Evolutionary conservation across 1,139 yeast species (phyloP), one percentile per base, ranked within the genome.

Genomic region (Saccharomyces hybrid): DNA sequence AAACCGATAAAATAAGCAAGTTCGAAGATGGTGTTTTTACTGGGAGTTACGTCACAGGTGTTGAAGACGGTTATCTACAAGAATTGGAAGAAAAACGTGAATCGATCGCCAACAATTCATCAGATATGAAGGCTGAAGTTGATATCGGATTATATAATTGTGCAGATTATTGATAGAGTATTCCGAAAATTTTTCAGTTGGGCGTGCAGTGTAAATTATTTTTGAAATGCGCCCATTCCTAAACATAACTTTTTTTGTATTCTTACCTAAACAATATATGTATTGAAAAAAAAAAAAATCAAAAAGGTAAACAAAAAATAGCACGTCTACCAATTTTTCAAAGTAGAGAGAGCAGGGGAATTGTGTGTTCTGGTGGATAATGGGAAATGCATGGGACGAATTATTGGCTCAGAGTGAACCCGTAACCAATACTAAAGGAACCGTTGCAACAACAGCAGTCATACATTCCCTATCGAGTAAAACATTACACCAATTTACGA

Each of bases 21-120:
- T 93, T 90, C 67, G 99, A 93, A 74, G 93, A 88, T 52, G 99
- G 99, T 69, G 99, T 93, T n/a, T 93, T 93, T 72, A 93, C 96
- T 14, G 99, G 99, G 52, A 73, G 83, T 61, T 93, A 93, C 71
- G 83, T 93, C 59, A 93, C 99, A 16, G 98, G 98, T 54, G 86
- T 85, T 50, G 97, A 89, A 70, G 85, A 87, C 65, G 80, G 81
- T 53, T 91, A 93, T 71, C 72, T 93, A 57, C 83, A 81, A 64
- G 93, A 88, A 68, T 79, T 93, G 61, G 98, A 91, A 70, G 90
- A 90, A 72, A 89, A 85, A 67, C 81, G 77, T 57, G 69, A 79
- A 62, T 53, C 52, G 31, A 49, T 50, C 11, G 78, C 76, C 42
- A 38, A 38, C 42, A 38, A 38, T 16, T 38, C 42, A 14, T 38